Conservation (phyloP, 257 asterid species). For the Anisodus tanguticus region DNA sequence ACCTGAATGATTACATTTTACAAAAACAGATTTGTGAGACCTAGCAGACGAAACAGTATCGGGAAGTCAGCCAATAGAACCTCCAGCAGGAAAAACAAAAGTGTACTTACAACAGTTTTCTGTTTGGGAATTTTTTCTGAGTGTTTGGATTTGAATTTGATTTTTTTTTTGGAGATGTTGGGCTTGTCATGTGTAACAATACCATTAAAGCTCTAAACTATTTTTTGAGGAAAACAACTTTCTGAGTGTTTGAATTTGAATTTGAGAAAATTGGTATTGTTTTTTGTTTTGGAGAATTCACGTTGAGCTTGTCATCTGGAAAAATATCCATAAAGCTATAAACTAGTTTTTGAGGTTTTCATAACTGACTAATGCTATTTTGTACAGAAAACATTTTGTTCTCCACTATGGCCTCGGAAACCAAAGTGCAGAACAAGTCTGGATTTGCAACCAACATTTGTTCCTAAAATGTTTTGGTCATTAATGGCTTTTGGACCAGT, state of each 20-base stretch:
- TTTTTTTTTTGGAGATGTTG: background rate
- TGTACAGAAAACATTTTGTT: background rate
- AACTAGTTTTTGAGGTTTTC: background rate
- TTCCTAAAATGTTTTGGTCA: background rate
- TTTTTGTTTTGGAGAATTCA: background rate
- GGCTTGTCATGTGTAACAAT: constrained; percentile 1
- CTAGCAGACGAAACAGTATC: background rate
- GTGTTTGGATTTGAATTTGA: background rate
- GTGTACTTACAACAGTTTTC: background rate
- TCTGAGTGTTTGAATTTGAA: background rate
- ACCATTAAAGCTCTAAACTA: background rate
- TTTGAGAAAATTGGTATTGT: constrained; percentile 6
- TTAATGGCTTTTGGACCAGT: background rate
- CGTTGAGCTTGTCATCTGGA: background rate
- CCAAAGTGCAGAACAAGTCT: constrained; percentile 10
- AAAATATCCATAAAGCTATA: constrained; percentile 17
- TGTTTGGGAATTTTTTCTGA: background rate
- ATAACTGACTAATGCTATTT: background rate
- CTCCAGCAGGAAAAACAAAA: background rate
- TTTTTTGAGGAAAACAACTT: background rate
- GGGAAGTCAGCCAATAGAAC: background rate
- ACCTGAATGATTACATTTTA: constrained; percentile 13
- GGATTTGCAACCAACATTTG: background rate
- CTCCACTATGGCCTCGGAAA: constrained; percentile 6
- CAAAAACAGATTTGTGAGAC: background rate